Evolutionary conservation across 495 filamentous ascomycete genomes (phyloP).

Genomic region (Massariosphaeria phaeospora): DNA sequence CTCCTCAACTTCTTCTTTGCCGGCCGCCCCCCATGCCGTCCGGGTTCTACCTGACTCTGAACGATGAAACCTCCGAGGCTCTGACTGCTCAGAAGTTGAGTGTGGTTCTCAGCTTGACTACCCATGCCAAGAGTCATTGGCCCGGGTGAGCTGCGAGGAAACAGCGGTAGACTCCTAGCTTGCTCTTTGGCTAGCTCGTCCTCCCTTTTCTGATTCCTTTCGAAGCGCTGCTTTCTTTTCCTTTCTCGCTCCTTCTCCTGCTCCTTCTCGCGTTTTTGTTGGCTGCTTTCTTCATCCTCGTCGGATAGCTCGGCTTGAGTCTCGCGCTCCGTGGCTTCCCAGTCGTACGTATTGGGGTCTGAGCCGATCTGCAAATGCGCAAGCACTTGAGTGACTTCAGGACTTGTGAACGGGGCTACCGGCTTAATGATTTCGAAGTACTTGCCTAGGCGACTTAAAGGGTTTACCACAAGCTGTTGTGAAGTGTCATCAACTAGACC

Average conservation of each 20-base stretch:
- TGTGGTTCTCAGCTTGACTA: constrained; percentile 19
- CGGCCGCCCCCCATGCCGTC: constrained; percentile 36
- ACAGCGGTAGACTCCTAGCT: constrained; percentile 5
- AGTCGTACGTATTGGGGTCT: constrained; percentile 29
- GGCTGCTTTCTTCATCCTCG: constrained; percentile 2
- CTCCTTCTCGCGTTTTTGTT: background rate
- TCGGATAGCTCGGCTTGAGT: constrained; percentile 3
- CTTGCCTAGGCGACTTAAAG: constrained; percentile 17
- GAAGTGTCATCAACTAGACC: too few relatives aligned
- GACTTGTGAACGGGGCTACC: background rate
- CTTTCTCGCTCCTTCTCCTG: too few relatives aligned
- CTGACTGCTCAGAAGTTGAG: constrained; percentile 16
- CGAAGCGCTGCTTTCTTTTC: constrained; percentile 2
- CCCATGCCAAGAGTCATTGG: constrained; percentile 10
- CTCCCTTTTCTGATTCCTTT: constrained; percentile 19
- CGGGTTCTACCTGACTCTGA: constrained; percentile 37
- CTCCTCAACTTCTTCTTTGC: constrained; percentile 37
- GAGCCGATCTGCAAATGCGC: constrained; percentile 21
- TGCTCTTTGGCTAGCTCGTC: background rate
- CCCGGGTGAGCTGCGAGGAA: constrained; percentile 13
- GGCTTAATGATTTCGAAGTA: constrained; percentile 24
- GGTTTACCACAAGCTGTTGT: background rate
- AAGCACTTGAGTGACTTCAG: constrained; percentile 10
- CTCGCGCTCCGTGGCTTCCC: constrained; percentile 15
- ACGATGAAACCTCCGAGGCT: constrained; percentile 14